phyloP scores from a whole-genome alignment of 2,329 filamentous ascomycete species.

The Arthrobotrys megalospora region DNA sequence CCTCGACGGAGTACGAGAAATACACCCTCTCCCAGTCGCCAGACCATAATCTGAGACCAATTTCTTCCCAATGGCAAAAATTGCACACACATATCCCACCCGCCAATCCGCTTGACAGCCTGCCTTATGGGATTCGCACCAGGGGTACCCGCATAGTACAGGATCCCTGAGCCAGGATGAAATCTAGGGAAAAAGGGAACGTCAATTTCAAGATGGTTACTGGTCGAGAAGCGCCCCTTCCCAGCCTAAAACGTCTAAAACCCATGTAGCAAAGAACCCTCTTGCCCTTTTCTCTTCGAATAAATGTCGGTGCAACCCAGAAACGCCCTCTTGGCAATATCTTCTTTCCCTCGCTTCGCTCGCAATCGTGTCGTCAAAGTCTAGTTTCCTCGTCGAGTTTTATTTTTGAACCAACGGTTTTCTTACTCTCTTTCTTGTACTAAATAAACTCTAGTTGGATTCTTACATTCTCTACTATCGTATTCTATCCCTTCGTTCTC shows the following conservation, averaged over 20 bases:
- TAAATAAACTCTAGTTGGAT: constrained; percentile 21
- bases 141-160: constrained; percentile 49
- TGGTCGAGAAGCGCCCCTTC: constrained; percentile 37
- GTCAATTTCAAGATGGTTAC: constrained; percentile 42
- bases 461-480: constrained; percentile 34
- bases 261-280: constrained; percentile 32
- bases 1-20: constrained; percentile 5
- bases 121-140: constrained; percentile 56
- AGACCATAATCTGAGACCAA: constrained; percentile 37
- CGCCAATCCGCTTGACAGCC: constrained; percentile 58
- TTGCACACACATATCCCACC: constrained; percentile 24
- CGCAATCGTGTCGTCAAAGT: constrained; percentile 53
- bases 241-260: constrained; percentile 37
- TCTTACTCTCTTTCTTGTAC: constrained; percentile 34
- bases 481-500: constrained; percentile 21
- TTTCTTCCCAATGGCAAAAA: constrained; percentile 35
- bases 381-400: constrained; percentile 27
- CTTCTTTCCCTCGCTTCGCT: constrained; percentile 36
- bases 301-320: constrained; percentile 26
- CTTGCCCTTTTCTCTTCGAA: constrained; percentile 51
- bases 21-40: constrained; percentile 14
- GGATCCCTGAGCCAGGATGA: constrained; percentile 55
- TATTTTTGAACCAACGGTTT: constrained; percentile 40
- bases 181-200: constrained; percentile 40
- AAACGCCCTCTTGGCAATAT: constrained; percentile 54